Conservation (phyloP, 306 rosid species). For the Chamaecrista fasciculata region DNA sequence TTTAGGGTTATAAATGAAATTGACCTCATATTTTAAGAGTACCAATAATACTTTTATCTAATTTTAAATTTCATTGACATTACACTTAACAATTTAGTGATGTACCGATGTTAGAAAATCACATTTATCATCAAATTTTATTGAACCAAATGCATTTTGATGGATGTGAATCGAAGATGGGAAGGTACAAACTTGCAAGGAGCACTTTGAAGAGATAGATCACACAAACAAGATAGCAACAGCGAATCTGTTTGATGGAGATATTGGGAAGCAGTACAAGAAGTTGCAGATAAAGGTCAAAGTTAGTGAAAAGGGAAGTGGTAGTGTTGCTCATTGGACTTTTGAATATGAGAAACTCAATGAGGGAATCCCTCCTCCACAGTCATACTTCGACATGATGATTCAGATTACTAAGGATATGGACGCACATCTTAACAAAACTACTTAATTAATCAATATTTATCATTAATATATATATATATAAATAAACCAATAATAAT, state of each 20-base stretch:
- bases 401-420: constrained; percentile 16
- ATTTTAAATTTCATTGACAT: no score
- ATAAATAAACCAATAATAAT: no score
- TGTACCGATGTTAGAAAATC: no score
- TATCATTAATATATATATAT: no score
- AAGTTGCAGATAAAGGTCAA: background rate
- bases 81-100: no score
- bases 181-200: background rate
- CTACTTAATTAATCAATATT: no score
- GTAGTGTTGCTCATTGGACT: constrained; percentile 11
- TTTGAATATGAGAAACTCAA: constrained; percentile 24
- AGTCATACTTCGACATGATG: background rate
- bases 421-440: constrained; percentile 28
- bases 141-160: no score
- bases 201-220: constrained; percentile 16
- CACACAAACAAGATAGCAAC: background rate
- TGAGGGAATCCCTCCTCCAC: constrained; percentile 16
- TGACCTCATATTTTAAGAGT: no score
- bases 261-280: background rate
- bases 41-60: no score
- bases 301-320: background rate
- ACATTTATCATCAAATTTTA: no score
- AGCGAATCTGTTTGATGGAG: constrained; percentile 18
- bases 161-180: no score
- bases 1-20: no score